These are phyloP conservation scores for Diaporthe capsici DNA, from an alignment of 2,329 filamentous ascomycete species.

Conservation along the genomic window DNA sequence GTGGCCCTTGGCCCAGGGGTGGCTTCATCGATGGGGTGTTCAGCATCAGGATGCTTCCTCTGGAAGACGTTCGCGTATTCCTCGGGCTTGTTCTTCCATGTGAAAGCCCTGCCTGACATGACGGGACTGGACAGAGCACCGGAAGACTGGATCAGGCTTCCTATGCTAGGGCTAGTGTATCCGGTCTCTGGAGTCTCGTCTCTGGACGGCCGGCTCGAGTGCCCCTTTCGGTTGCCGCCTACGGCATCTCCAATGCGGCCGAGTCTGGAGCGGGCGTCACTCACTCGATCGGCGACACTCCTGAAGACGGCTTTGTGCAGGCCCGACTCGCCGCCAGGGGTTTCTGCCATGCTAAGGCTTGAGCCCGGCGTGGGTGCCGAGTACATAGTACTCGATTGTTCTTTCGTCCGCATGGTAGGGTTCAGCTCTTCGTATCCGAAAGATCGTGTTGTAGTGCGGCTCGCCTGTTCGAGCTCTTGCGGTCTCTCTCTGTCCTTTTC, in stretches of 20 bases:
- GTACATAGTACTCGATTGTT: slow-evolving; percentile 61
- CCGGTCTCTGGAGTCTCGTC: slow-evolving; percentile 65
- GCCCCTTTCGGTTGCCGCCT: slow-evolving; percentile 70
- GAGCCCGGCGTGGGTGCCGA: slow-evolving; percentile 61
- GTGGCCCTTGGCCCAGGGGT: slow-evolving; percentile 37
- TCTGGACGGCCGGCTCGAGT: slow-evolving; percentile 68
- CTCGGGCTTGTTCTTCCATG: slow-evolving; percentile 75
- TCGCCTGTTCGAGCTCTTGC: slow-evolving; percentile 39
- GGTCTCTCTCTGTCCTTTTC: slow-evolving; percentile 18
- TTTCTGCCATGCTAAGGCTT: slow-evolving; percentile 62
- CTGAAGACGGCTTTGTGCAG: slow-evolving; percentile 80
- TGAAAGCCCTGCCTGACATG: slow-evolving; percentile 65
- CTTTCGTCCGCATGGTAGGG: slow-evolving; percentile 58
- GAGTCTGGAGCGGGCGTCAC: slow-evolving; percentile 85
- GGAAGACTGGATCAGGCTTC: slow-evolving; percentile 55
- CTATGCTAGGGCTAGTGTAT: slow-evolving; percentile 52
- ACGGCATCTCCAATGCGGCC: slow-evolving; percentile 90
- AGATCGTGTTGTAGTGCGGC: slow-evolving; percentile 63
- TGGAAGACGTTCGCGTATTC: slow-evolving; percentile 65
- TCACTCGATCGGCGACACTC: slow-evolving; percentile 83
- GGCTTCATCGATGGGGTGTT: slow-evolving; percentile 41
- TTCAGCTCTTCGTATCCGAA: slow-evolving; percentile 66
- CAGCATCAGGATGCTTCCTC: slow-evolving; percentile 48
- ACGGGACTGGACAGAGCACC: slow-evolving; percentile 54
- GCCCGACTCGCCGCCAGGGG: slow-evolving; percentile 63